Conservation (phyloP, 148 eudicot genomes). For the Agrostemma githago region DNA sequence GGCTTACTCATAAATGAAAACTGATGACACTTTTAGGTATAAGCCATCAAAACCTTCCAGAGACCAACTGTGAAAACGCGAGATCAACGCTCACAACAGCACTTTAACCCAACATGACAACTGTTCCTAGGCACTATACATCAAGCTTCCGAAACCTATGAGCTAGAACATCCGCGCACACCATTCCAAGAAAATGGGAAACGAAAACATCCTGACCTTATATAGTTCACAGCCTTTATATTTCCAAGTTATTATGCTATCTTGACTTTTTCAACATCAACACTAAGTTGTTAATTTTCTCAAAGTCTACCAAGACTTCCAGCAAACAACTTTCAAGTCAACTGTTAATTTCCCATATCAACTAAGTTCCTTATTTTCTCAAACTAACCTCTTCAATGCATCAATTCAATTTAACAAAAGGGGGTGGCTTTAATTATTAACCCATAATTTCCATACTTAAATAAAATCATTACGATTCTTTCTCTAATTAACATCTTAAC, state of each 20-base stretch:
- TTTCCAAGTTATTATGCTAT: background rate
- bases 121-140: background rate
- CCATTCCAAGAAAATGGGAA: background rate
- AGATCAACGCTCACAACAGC: background rate
- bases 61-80: background rate
- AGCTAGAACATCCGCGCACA: background rate
- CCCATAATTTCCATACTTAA: no score
- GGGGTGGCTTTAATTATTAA: background rate
- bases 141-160: background rate
- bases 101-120: background rate
- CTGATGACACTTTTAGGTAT: background rate
- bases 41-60: background rate
- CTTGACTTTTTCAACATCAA: conserved; percentile 4
- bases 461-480: no score
- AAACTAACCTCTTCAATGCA: conserved; percentile 7
- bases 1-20: no score
- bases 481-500: no score
- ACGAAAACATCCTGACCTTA: background rate
- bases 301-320: conserved; percentile 7
- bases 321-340: conserved; percentile 18
- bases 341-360: conserved; percentile 15
- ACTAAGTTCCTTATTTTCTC: conserved; percentile 1
- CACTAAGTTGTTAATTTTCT: background rate
- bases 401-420: background rate
- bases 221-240: background rate